Evolutionary conservation across 805 yeast species (phyloP), one percentile per base, ranked within the genome.

Genomic region (Cyberlindnera veronae): DNA sequence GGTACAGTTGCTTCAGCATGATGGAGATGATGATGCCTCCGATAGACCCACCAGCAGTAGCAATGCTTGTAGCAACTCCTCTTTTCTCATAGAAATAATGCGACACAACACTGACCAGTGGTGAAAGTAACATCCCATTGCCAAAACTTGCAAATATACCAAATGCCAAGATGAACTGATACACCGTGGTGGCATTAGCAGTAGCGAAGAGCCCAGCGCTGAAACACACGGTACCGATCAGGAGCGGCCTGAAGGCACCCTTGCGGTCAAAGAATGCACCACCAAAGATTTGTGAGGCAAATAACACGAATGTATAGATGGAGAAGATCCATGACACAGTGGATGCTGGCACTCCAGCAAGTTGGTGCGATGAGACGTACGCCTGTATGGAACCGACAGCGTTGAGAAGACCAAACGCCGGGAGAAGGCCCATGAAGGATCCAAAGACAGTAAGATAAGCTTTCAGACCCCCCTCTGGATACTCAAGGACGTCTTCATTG

Each of bases 241-340:
- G 39, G 49, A 79, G 48, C 3, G 78, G 69, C 11, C 49, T 39
- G 23, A 60, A 62, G 18, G 74, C 62, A 0, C 84, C 84, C 32
- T 68, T 64, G 42, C 69, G 61, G 49, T 79, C 85, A 49, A 78
- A 79, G 10, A 73, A 62, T 8, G 78, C 74, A 3, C 85, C 89
- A 6, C 74, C 66, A 17, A 77, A 56, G 26, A 77, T 63, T 8
- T 77, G 73, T 2, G 72, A 62, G 7, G 67, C 55, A 50, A 72
- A 77, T 7, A 74, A 64, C 22, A 79, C 55, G 22, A 74, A 69
- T 39, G 72, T 57, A 54, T 69, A 74, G 23, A 80, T 58, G 2
- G 87, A 79, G 50, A 81, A 81, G 20, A 81, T 71, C 85, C 86
- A 79, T 4, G 83, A 72, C 6, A 78, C 67, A 2, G 74, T 59